phyloP scores from a whole-genome alignment of 495 filamentous ascomycete genomes.

The Penicillium simplicissimum region DNA sequence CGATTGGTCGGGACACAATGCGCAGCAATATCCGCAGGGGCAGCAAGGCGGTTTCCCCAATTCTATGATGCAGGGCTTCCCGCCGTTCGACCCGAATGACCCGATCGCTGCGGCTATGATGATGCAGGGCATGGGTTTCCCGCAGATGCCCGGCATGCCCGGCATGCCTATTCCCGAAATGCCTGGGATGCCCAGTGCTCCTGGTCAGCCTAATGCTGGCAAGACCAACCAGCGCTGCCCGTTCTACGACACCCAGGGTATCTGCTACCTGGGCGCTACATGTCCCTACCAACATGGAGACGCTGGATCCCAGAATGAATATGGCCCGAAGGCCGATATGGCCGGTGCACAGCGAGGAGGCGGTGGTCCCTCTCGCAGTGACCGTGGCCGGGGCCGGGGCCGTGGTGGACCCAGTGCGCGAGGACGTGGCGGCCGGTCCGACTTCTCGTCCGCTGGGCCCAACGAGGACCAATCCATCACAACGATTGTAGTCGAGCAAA shows the following conservation, averaged over 20 bases:
- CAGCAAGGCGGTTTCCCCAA: constrained; percentile 40
- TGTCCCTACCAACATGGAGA: constrained; percentile 87
- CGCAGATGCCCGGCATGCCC: constrained; percentile 57
- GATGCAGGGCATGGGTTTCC: constrained; percentile 67
- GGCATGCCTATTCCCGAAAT: constrained; percentile 51
- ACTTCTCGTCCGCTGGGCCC: constrained; percentile 75
- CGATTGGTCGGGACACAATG: constrained; percentile 39
- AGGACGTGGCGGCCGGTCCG: constrained; percentile 55
- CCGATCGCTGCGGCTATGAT: constrained; percentile 70
- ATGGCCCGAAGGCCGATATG: constrained; percentile 76
- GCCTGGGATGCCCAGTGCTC: constrained; percentile 22
- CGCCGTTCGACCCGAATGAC: constrained; percentile 61
- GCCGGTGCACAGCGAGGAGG: constrained; percentile 37
- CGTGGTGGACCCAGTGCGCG: constrained; percentile 47
- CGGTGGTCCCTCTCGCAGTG: constrained; percentile 33
- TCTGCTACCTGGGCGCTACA: constrained; percentile 71
- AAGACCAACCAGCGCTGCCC: constrained; percentile 64
- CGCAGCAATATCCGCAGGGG: constrained; percentile 30
- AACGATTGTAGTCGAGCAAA: constrained; percentile 87
- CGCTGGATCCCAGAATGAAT: constrained; percentile 61
- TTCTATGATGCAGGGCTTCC: constrained; percentile 51
- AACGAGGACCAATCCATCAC: constrained; percentile 72
- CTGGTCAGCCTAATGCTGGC: constrained; percentile 32
- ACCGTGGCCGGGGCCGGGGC: constrained; percentile 53
- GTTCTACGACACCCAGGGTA: constrained; percentile 88